Conservation (phyloP, 148 eudicot genomes). For the Camellia sinensis region DNA sequence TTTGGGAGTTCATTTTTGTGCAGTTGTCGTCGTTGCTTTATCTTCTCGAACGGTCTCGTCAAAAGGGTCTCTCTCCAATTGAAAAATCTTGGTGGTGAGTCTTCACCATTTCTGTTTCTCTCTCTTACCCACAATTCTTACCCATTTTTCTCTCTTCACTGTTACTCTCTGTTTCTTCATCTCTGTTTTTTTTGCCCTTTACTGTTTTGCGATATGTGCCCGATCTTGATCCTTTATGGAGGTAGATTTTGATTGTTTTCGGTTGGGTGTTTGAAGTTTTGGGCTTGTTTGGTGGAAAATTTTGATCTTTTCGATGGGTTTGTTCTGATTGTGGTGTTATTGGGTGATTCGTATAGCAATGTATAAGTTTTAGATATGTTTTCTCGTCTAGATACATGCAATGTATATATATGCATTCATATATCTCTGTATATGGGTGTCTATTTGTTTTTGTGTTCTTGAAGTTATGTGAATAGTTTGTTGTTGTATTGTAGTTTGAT, state of each 20-base stretch:
- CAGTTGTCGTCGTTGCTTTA: not conserved
- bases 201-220: not conserved
- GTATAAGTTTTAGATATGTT: not conserved
- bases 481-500: not conserved
- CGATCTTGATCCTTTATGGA: conserved; percentile 15
- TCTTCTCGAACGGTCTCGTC: conserved; percentile 13
- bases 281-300: not conserved
- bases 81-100: no score
- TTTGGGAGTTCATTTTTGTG: not conserved
- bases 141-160: not conserved
- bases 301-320: conserved; percentile 17
- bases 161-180: not conserved
- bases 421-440: not conserved
- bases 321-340: not conserved
- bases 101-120: not conserved
- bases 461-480: not conserved
- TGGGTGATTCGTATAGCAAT: not conserved
- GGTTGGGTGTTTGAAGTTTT: not conserved
- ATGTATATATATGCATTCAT: not conserved
- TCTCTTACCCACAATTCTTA: not conserved
- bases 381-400: not conserved
- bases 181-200: not conserved
- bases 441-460: not conserved
- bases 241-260: conserved; percentile 1
- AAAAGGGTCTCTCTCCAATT: not conserved